Evolutionary conservation across 306 rosid species (phyloP).

Genomic region (Glycine soja): DNA sequence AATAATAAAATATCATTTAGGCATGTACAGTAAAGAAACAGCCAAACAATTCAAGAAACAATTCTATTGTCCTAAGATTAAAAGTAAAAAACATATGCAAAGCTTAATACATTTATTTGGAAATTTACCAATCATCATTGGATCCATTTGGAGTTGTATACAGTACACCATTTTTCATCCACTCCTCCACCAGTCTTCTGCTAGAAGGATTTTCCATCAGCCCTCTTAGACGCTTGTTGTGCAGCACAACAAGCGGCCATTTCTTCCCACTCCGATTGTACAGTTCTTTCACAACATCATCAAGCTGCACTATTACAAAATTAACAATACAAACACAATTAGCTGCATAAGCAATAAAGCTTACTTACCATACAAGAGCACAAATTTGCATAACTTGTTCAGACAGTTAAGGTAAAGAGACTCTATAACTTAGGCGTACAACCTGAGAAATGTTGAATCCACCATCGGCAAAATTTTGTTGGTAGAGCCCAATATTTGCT

Average conservation of each 20-base stretch:
- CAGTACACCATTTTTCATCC: conserved; percentile 76
- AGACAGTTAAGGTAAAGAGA: not conserved
- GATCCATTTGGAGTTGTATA: conserved; percentile 90
- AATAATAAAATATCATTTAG: not conserved
- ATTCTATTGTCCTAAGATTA: conserved; percentile 1
- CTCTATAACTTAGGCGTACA: conserved; percentile 42
- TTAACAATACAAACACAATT: conserved; percentile 43
- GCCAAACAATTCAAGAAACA: conserved; percentile 32
- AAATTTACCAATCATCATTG: conserved; percentile 89
- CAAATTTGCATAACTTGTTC: not conserved
- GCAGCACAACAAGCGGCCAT: conserved; percentile 90
- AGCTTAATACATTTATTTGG: conserved; percentile 13
- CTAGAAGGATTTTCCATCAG: conserved; percentile 74
- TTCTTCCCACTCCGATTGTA: conserved; percentile 62
- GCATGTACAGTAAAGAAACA: conserved; percentile 16
- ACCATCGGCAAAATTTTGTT: conserved; percentile 94
- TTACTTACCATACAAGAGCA: not conserved
- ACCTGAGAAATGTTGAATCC: conserved; percentile 89
- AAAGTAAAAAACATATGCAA: conserved; percentile 17
- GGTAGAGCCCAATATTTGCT: conserved; percentile 91
- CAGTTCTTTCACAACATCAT: conserved; percentile 79
- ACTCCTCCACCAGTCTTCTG: conserved; percentile 69
- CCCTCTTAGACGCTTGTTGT: conserved; percentile 69
- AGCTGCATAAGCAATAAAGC: conserved; percentile 39
- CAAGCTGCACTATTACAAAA: conserved; percentile 70